Evolutionary conservation across 2,329 filamentous ascomycete genomes (phyloP).

Genomic region (Aspergillus nomiae): DNA sequence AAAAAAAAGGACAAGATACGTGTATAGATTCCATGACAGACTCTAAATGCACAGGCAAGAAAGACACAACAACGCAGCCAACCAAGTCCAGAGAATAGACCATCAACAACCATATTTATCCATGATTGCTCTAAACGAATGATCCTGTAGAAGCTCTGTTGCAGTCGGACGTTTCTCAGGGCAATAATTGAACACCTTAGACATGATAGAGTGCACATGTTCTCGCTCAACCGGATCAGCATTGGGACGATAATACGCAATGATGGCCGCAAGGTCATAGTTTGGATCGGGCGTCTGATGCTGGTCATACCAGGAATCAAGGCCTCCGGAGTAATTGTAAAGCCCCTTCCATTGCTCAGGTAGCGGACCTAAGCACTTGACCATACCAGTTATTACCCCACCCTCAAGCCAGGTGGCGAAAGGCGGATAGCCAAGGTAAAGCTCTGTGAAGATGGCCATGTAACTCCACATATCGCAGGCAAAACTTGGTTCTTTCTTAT

Average conservation of each 20-base stretch:
- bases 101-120: slow-evolving; percentile 26
- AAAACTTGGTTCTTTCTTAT: too few relatives aligned
- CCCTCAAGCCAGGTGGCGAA: slow-evolving; percentile 9
- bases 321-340: slow-evolving; percentile 14
- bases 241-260: slow-evolving; percentile 22
- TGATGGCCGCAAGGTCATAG: slow-evolving; percentile 10
- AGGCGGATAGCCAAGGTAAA: slow-evolving; percentile 25
- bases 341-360: slow-evolving; percentile 28
- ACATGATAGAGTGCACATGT: slow-evolving; percentile 25
- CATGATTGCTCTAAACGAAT: slow-evolving; percentile 32
- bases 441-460: slow-evolving; percentile 29
- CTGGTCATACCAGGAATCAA: slow-evolving; percentile 34
- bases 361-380: slow-evolving; percentile 25
- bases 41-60: too few relatives aligned
- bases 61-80: slow-evolving; percentile 6
- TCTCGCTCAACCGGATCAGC: slow-evolving; percentile 23
- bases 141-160: slow-evolving; percentile 29
- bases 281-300: slow-evolving; percentile 12
- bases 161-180: slow-evolving; percentile 29
- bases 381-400: slow-evolving; percentile 17
- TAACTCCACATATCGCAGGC: slow-evolving; percentile 1
- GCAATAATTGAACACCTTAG: slow-evolving; percentile 25
- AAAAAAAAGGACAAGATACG: neutral
- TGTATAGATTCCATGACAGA: neutral
- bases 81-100: too few relatives aligned